Base-by-base conservation (phyloP, 1,139 yeast species). In the Kluyveromyces marxianus region DNA sequence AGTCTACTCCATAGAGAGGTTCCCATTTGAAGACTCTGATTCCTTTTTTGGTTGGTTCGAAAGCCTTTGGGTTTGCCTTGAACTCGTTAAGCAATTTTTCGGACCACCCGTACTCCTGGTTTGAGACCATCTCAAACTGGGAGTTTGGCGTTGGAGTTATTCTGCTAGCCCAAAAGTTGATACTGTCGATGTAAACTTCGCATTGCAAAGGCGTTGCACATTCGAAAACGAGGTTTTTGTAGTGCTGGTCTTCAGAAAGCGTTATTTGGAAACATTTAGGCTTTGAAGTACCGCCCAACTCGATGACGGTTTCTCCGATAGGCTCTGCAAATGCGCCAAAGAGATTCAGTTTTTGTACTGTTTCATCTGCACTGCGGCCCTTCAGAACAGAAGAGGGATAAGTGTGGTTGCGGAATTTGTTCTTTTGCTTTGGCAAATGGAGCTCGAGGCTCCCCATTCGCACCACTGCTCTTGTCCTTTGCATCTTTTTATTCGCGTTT, bases 141-240 rank as follows among this genome's bases (percentile, higher is more conserved):
- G 62, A 57, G 3, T 74, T 63, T 1, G 96, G 96, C 30, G 85
- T 81, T 14, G 89, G 83, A 10, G 95, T 83, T 34, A 83, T 77
- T 54, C 92, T 75, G 2, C 94, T 84, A 2, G 95, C 88, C 96
- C 96, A 88, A 63, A 86, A 88, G 65, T 88, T 88, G 66, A 95
- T 82, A 2, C 92, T 76, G 54, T 83, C 77, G 32, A 85, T 78
- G 61, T 79, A 87, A 58, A 81, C 87, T 42, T 72, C 27, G 26
- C 43, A 40, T 26, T 40, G 43, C 14, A 25, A n/a, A 7, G 43
- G 24, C 21, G 37, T 25, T 14, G 14, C 6, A 28, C 43, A 40
- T 29, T 40, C 43, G 28, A 40, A 34, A 8, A 40, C n/a, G 14
- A 40, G 43, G 10, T n/a, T 21, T 27, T 40, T 34, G 8, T 14